Conservation (phyloP, 768 basidiomycete species). For the Pleurotus sapidus region DNA sequence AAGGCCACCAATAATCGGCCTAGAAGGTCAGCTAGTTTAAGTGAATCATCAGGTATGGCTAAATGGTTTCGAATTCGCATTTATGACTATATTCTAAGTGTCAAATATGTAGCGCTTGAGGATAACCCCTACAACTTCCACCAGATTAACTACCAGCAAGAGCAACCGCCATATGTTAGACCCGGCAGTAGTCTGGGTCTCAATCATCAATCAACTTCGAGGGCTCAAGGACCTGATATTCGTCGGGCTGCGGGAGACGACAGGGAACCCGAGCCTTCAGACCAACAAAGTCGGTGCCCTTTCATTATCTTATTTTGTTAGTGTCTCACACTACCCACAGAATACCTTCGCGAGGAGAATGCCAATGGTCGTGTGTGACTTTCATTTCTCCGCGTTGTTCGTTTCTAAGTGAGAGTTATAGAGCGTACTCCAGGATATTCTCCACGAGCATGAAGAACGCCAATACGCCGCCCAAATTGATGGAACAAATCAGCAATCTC, state of each 20-base stretch:
- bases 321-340: constrained; percentile 18
- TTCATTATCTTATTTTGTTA: constrained; percentile 4
- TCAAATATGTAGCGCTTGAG: constrained; percentile 8
- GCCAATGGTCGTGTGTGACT: constrained; percentile 39
- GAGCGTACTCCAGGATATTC: constrained; percentile 21
- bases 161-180: constrained; percentile 20
- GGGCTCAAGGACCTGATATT: constrained; percentile 20
- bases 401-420: constrained; percentile 10
- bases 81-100: not conserved
- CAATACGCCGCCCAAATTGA: constrained; percentile 52
- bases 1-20: constrained; percentile 52
- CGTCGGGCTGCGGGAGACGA: constrained; percentile 36
- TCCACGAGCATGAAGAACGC: constrained; percentile 29
- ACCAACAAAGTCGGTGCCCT: constrained; percentile 35
- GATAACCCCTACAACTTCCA: constrained; percentile 7
- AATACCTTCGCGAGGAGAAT: constrained; percentile 31
- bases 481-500: constrained; percentile 32
- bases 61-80: constrained; percentile 10
- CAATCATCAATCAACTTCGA: constrained; percentile 10
- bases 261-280: constrained; percentile 35
- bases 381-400: constrained; percentile 11
- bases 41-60: constrained; percentile 49
- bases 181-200: constrained; percentile 43
- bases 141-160: constrained; percentile 19
- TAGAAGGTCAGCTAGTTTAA: constrained; percentile 75